Conservation (phyloP, 2,329 filamentous ascomycete species). For the Zasmidium cellare region DNA sequence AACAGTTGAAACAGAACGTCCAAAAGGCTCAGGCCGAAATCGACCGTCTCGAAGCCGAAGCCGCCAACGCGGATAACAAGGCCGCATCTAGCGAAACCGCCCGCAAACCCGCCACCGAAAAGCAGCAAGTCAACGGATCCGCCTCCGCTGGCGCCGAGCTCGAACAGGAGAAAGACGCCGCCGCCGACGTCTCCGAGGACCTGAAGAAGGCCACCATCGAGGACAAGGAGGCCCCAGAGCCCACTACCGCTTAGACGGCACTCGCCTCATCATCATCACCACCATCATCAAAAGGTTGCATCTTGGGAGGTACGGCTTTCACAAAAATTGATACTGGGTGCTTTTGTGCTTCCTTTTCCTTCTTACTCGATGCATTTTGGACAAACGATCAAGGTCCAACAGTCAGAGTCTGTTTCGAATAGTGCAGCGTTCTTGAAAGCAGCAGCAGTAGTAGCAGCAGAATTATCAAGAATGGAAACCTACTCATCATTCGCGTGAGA, state of each 20-base stretch:
- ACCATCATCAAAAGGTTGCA: neutral
- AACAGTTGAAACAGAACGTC: constrained; percentile 69
- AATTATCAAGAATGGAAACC: too few relatives aligned
- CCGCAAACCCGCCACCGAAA: constrained; percentile 50
- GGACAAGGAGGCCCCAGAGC: constrained; percentile 39
- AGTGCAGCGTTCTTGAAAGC: constrained; percentile 4
- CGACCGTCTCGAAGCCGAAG: constrained; percentile 75
- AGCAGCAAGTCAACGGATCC: constrained; percentile 55
- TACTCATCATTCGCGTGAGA: too few relatives aligned
- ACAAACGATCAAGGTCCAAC: neutral
- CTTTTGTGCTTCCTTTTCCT: neutral
- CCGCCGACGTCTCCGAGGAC: constrained; percentile 59
- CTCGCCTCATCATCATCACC: neutral
- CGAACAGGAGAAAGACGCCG: constrained; percentile 60
- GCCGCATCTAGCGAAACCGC: constrained; percentile 50
- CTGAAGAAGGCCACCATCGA: constrained; percentile 62
- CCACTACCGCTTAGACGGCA: constrained; percentile 5
- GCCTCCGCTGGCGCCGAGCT: constrained; percentile 55
- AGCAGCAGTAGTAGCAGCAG: too few relatives aligned
- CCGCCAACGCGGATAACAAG: constrained; percentile 44
- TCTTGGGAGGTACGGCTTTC: constrained; percentile 2
- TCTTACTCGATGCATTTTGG: constrained; percentile 1
- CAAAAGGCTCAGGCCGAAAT: constrained; percentile 96
- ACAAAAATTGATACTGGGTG: constrained; percentile 1
- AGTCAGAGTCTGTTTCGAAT: neutral